These are phyloP conservation scores for Malus hybrid DNA, from an alignment of 331 rosid species.

Conservation along the genomic window DNA sequence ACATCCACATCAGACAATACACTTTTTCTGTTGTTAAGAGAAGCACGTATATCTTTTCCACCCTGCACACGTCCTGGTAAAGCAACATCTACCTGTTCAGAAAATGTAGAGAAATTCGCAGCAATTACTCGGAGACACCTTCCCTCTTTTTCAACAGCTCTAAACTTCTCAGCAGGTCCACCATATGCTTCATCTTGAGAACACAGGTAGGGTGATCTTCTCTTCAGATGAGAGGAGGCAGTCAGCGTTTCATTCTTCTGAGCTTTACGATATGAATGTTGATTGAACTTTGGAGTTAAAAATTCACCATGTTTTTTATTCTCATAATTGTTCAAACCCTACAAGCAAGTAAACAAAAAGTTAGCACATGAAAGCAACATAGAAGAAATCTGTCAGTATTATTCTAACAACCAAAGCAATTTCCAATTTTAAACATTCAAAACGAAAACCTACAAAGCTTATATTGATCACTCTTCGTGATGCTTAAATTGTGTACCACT, in stretches of 20 bases:
- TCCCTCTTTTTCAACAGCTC: slow-evolving; percentile 46
- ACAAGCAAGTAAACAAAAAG: slow-evolving; percentile 20
- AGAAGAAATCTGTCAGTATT: neutral
- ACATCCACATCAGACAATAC: slow-evolving; percentile 28
- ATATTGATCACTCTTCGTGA: neutral
- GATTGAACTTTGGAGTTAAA: slow-evolving; percentile 20
- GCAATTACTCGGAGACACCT: slow-evolving; percentile 33
- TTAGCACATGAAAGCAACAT: slow-evolving; percentile 15
- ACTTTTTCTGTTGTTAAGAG: slow-evolving; percentile 31
- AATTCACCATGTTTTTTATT: slow-evolving; percentile 32
- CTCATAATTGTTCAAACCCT: slow-evolving; percentile 54
- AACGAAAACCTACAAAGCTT: neutral
- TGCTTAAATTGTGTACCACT: neutral
- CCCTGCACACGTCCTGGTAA: slow-evolving; percentile 39
- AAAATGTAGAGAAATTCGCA: slow-evolving; percentile 29
- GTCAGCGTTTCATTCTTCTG: slow-evolving; percentile 24
- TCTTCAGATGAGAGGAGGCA: slow-evolving; percentile 44
- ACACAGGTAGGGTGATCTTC: slow-evolving; percentile 30
- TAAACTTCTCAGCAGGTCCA: slow-evolving; percentile 48
- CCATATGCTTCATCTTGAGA: slow-evolving; percentile 43
- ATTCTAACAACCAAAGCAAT: slow-evolving; percentile 2
- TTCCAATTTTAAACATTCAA: slow-evolving; percentile 1
- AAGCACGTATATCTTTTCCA: slow-evolving; percentile 37
- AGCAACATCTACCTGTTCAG: slow-evolving; percentile 35
- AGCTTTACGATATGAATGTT: slow-evolving; percentile 28